phyloP scores from a whole-genome alignment of 1,139 yeast genomes.

The Trichomonascaceae sp. region DNA sequence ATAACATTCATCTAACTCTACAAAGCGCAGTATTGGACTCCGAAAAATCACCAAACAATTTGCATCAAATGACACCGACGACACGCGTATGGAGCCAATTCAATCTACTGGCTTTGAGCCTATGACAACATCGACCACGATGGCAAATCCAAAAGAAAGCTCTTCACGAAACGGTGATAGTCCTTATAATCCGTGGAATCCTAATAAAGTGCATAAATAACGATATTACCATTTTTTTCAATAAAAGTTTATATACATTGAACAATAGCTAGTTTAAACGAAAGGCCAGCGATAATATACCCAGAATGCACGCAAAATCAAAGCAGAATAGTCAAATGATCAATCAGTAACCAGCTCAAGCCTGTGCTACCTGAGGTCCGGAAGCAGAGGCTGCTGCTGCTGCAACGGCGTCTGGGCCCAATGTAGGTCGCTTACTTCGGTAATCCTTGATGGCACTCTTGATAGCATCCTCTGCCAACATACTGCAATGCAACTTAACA shows the following conservation, averaged over 20 bases:
- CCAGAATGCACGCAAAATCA: neutral
- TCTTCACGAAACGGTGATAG: neutral
- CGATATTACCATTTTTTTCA: neutral
- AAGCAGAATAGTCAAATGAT: neutral
- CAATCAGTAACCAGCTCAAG: neutral
- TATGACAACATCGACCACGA: too few species aligned
- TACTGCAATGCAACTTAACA: conserved; percentile 93
- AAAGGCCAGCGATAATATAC: neutral
- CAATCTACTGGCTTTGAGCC: neutral
- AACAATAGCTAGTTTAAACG: neutral
- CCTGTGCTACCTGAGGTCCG: conserved; percentile 11
- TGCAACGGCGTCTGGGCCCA: conserved; percentile 32
- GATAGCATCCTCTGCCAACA: conserved; percentile 98
- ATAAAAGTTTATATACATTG: neutral
- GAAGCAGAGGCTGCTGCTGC: conserved; percentile 7
- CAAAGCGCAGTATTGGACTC: conserved; percentile 2
- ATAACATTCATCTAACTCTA: neutral
- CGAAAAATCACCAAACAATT: conserved; percentile 1
- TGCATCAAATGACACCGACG: neutral
- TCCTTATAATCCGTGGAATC: neutral
- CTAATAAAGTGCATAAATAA: neutral
- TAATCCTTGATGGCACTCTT: conserved; percentile 96
- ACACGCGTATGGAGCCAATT: neutral
- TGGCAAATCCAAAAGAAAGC: neutral
- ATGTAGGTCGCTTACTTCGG: conserved; percentile 54